Evolutionary conservation across 768 basidiomycete species (phyloP).

Genomic region (Collybiopsis luxurians): DNA sequence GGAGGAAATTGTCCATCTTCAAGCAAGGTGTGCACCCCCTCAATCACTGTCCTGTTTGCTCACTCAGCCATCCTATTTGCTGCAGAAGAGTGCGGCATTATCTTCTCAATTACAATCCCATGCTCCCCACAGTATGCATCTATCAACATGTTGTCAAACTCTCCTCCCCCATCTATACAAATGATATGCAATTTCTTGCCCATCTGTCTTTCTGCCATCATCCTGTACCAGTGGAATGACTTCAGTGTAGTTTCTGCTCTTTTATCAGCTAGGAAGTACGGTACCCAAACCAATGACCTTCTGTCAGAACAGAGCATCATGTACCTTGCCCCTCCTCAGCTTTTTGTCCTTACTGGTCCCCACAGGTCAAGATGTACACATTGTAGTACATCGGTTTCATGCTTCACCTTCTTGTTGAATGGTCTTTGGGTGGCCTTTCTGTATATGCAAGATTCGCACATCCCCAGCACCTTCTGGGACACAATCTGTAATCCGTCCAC

Average conservation of each 20-base stretch:
- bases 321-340: constrained; percentile 15
- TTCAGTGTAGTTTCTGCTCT: constrained; percentile 13
- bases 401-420: constrained; percentile 16
- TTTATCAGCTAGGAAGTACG: constrained; percentile 22
- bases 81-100: not conserved
- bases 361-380: constrained; percentile 22
- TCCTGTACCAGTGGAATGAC: constrained; percentile 15
- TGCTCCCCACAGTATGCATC: not conserved
- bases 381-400: constrained; percentile 14
- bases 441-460: constrained; percentile 25
- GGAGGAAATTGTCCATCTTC: not conserved
- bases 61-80: not conserved
- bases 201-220: constrained; percentile 14
- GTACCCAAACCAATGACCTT: constrained; percentile 9
- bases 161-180: constrained; percentile 24
- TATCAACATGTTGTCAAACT: too few relatives aligned
- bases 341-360: constrained; percentile 17
- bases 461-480: not conserved
- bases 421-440: constrained; percentile 19
- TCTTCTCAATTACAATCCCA: not conserved
- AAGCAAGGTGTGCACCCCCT: not conserved
- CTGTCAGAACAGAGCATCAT: constrained; percentile 23
- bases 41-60: not conserved
- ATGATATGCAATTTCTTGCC: constrained; percentile 13
- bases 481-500: constrained; percentile 21